Evolutionary conservation across 495 filamentous ascomycete genomes (phyloP), one percentile per base, ranked within the genome.

Genomic region (Xanthoparmelia taractica): DNA sequence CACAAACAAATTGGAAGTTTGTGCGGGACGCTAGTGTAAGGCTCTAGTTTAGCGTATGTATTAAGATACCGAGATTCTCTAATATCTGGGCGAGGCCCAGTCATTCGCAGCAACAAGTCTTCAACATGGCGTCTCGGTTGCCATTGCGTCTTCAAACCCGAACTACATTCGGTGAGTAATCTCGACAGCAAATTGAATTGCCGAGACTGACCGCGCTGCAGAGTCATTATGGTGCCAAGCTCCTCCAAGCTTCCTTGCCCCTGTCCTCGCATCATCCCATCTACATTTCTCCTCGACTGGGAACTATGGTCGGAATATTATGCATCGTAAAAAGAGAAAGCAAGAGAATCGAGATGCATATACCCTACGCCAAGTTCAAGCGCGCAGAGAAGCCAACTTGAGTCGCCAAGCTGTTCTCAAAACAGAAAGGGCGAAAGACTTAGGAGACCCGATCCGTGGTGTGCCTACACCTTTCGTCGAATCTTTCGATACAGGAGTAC

Each of bases 381-480:
- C 88, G 72, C 87, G 89, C 56, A 92, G 90, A 73, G 84, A 84
- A 29, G 89, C 85, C 61, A 95, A 96, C 72, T 68, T 93, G 52
- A 81, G 83, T 67, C 85, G 89, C 20, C 90, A 85, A 67, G 79
- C 81, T 63, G 83, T 80, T 50, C 82, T 97, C 61, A 72, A 83
- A 40, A 70, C 80, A 58, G 74, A 85, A 66, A 84, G 89, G 61
- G 76, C 83, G 37, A 79, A 74, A 31, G 78, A 78, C 36, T 68
- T 85, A 57, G 91, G 91, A 34, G 84, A 95, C 74, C 90, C 92
- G 0, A 81, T 97, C 67, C 80, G 84, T 60, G 92, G 91, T 67
- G 75, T 85, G 45, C 71, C 80, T 10, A 97, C 95, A 17, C 81
- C 90, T 41, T 98, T 96, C 73, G 75, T 96, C 71, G 80, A 89